Percentiles rank a stretch among this genome's conserved stretches.
phyloP scores from a whole-genome alignment of 306 rosid species.

The Calophaca sinica region DNA sequence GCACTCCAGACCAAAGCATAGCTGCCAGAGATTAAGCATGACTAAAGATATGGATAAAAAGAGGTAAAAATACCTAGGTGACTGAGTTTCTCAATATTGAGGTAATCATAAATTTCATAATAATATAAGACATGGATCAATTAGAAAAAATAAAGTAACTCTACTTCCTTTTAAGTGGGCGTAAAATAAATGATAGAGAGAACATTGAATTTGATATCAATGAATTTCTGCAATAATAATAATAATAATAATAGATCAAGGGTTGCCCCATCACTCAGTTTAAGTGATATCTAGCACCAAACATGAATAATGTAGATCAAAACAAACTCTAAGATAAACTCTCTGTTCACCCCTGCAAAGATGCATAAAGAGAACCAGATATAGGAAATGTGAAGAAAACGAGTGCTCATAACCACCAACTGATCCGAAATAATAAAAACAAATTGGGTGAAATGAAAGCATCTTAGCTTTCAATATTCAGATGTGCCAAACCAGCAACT shows the following conservation, averaged over 20 bases:
- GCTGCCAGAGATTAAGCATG: background rate
- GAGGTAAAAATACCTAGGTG: background rate
- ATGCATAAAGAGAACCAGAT: background rate
- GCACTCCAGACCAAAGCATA: background rate
- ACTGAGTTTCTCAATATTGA: background rate
- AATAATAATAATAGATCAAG: background rate
- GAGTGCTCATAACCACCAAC: background rate
- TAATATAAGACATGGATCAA: background rate
- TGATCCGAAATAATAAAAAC: background rate
- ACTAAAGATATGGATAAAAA: background rate
- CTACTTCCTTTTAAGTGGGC: background rate
- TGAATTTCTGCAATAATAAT: background rate
- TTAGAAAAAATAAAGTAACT: conserved; percentile 2
- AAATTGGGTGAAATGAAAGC: background rate
- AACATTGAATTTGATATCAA: background rate
- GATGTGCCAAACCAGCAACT: background rate
- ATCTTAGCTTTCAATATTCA: background rate
- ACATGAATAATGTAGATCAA: background rate
- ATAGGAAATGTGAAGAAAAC: too few relatives aligned
- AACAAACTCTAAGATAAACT: background rate
- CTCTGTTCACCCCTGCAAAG: background rate
- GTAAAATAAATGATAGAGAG: background rate
- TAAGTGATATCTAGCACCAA: background rate
- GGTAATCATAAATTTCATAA: background rate
- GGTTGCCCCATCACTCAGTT: background rate